Evolutionary conservation across 163 green algal species (phyloP), one percentile per base, ranked within the genome.

Genomic region (Prototheca wickerhamii): DNA sequence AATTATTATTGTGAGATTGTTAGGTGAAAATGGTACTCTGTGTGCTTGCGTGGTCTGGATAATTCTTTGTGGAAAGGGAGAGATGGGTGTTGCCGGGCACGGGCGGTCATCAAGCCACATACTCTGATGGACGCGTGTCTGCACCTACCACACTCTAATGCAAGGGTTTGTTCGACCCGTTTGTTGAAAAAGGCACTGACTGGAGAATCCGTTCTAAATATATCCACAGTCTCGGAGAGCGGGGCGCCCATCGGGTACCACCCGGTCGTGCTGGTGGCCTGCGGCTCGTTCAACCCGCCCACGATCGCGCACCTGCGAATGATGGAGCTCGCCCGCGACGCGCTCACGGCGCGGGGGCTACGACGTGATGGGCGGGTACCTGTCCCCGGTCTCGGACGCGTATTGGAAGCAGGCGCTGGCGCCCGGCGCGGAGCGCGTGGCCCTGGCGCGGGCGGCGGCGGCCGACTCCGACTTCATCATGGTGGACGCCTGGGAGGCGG

Each of bases 211-310:
- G 8, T 12, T 12, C 37, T 12, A 8, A 44, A 8, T 12, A 8
- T 12, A 8, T 44, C 37, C 37, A 20, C 37, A 8, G 37, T 12
- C 37, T 12, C 8, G 8, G 8, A 8, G 37, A 8, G 8, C 37
- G 37, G 12, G 37, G 8, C 37, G 37, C 37, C 37, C 30, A 42
- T 57, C 23, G 42, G 32, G 1, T 66, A 70, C 49, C 33, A 53
- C n/a, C 73, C 84, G 3, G 75, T 91, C 20, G 88, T 97, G 23
- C 77, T 97, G 26, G 67, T 97, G n/a, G 61, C 72, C n/a, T 91
- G 86, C 69, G 91, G 91, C 67, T 96, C 87, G 79, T 97, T 98
- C 84, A 97, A 97, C 71, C 91, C 91, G 0, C 90, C 90, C 28
- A 97, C 91, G 8, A 63, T 82, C 12, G 80, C 86, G 77, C 91